Base-by-base conservation (phyloP, 768 basidiomycete genomes). In the Hirschioporus abietinus region DNA sequence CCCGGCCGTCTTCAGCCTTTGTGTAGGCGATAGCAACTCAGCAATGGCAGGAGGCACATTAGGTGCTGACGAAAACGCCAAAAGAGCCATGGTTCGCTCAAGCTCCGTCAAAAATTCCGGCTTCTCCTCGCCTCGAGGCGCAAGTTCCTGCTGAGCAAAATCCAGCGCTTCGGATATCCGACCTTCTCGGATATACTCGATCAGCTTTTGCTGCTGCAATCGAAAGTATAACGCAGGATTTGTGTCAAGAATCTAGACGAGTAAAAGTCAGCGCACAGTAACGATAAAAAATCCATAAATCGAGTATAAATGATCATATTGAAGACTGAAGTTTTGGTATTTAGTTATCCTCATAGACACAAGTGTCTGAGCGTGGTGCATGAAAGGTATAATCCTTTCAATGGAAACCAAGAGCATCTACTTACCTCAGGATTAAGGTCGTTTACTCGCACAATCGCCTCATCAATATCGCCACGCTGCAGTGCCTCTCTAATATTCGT, bases 371-470 rank as follows among this genome's bases (percentile, higher is more conserved):
- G 95, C 89, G 94, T 96, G 95, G 96, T 97, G 95, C 96, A 97
- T 97, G 93, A 91, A 90, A 76, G 73, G 72, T 93, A 81, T 90
- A 95, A 96, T 96, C 95, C 81, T 92, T 77, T 73, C 73, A 59
- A 25, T 80, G 76, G 74, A 64, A 42, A 62, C 35, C 42, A 72
- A 15, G 65, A 66, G 65, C 68, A 58, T 17, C 36, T 35, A 78
- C 93, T 81, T 79, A 99, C 97, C 89, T 98, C 96, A 30, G 95
- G 93, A 76, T 99, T 94, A 71, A 99, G 77, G 76, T 99, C 96
- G 72, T 99, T 98, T 52, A 97, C 93, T 58, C 91, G 83, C n/a
- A 91, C 88, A 67, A 99, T 96, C 25, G 97, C 97, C 69, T 94
- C 93, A 74, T 96, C 93, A 18, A 99, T 91, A 72, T 98, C 91